phyloP scores from a whole-genome alignment of 129 eudicot species.

The Tagetes erecta region DNA sequence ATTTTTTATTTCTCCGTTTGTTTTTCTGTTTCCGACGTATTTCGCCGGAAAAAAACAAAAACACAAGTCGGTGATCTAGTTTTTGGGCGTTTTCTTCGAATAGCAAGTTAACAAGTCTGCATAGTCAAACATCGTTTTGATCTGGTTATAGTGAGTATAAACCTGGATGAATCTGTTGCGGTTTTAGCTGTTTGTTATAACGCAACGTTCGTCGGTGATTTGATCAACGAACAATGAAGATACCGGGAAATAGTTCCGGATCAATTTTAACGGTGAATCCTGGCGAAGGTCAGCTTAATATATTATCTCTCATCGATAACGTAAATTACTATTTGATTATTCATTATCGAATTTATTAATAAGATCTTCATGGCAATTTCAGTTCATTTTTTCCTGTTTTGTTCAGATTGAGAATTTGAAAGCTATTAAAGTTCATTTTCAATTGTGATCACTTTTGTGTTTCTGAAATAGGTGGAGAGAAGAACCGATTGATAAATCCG shows the following conservation, averaged over 20 bases:
- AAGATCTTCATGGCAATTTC: not conserved
- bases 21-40: conserved; percentile 25
- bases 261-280: conserved; percentile 44
- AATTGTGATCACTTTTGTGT: conserved; percentile 5
- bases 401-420: too few species aligned
- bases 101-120: not conserved
- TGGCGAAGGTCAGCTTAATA: conserved; percentile 54
- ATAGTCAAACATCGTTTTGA: conserved; percentile 23
- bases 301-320: conserved; percentile 19
- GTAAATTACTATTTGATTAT: too few species aligned
- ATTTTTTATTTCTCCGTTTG: not conserved
- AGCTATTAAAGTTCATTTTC: not conserved
- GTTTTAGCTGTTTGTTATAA: conserved; percentile 27
- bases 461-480: conserved; percentile 22
- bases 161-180: conserved; percentile 34
- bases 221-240: conserved; percentile 44
- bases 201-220: conserved; percentile 4
- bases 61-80: conserved; percentile 9
- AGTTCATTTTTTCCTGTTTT: conserved; percentile 13
- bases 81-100: conserved; percentile 29
- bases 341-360: too few species aligned
- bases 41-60: conserved; percentile 23
- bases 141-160: conserved; percentile 2
- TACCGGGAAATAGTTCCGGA: conserved; percentile 47
- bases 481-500: conserved; percentile 42